Base-by-base conservation (phyloP, 106 monocot species). In the Agapanthus africanus region DNA sequence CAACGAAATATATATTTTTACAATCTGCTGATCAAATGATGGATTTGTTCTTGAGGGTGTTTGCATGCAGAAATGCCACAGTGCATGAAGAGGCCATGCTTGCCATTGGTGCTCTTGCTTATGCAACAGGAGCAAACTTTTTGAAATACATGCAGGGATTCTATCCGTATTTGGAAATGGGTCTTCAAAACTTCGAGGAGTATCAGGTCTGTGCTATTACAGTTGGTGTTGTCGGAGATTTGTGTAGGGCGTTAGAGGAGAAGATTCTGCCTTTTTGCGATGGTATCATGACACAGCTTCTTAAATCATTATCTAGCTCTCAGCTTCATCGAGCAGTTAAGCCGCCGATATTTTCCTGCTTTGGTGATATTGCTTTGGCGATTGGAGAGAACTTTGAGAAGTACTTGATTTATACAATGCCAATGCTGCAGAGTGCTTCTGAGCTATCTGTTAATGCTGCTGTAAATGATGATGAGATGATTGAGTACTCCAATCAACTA, bases 71-170 rank as follows among this genome's bases (percentile, higher is more conserved):
- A 74, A 90, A 81, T 83, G 87, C 94, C 21, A 83, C 91, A 1
- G 94, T 87, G 6, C 94, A 95, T 71, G 94, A 91, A 71, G 94
- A 95, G 77, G 94, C 91, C 44, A 95, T 95, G 94, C 94, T 95
- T 62, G 88, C 91, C 51, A 95, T 95, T 65, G 94, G 94, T 21
- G 87, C 91, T 31, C 46, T 95, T 46, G 94, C 90, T 30, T 95
- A 95, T 87, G 85, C 79, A 0, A 60, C 79, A 4, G 94, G 94
- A 16, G 21, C 80, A 23, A 81, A 83, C 38, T 95, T 95, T 57
- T 34, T 54, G 9, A 95, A 88, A 40, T 95, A 95, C 81, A 85
- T 95, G 90, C 83, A 83, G 35, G 88, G 82, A 44, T 85, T 95
- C 52, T 95, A 87, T 74, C 87, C 85, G 21, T 91, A 88, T 66